Conservation (phyloP, 2,329 filamentous ascomycete genomes). For the Knufia fluminis region DNA sequence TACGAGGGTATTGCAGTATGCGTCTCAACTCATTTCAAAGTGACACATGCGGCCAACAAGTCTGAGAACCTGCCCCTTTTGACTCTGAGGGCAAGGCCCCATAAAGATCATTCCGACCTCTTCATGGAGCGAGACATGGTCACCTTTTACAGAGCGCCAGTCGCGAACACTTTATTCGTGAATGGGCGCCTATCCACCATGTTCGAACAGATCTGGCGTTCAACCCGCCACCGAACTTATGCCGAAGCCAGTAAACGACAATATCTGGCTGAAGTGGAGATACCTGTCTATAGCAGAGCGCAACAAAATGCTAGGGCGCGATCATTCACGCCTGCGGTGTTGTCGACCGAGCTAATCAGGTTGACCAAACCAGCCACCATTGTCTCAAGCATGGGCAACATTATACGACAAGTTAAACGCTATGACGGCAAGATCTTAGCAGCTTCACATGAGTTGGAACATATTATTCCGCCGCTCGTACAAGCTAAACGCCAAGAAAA, state of each 20-base stretch:
- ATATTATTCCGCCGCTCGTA: conserved; percentile 6
- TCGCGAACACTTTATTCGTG: conserved; percentile 22
- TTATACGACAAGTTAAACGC: conserved; percentile 19
- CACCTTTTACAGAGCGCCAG: conserved; percentile 10
- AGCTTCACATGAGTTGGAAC: conserved; percentile 22
- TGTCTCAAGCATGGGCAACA: conserved; percentile 21
- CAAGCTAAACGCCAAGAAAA: not conserved
- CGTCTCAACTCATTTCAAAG: conserved; percentile 11
- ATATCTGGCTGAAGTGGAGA: not conserved
- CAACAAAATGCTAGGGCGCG: not conserved
- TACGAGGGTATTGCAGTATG: conserved; percentile 18
- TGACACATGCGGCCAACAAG: not conserved
- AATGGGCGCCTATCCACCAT: conserved; percentile 19
- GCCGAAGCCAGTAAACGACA: not conserved
- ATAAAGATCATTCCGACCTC: not conserved
- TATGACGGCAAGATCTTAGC: conserved; percentile 12
- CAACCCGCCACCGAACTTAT: not conserved
- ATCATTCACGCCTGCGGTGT: not conserved
- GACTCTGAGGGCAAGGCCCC: not conserved
- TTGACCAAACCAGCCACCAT: conserved; percentile 18
- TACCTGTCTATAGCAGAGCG: conserved; percentile 2
- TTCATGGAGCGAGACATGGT: not conserved
- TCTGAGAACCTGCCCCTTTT: conserved; percentile 2
- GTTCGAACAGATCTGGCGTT: conserved; percentile 15
- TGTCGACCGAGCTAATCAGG: conserved; percentile 7